Conservation (phyloP, 106 monocot genomes). For the Xerophyta viscosa region DNA sequence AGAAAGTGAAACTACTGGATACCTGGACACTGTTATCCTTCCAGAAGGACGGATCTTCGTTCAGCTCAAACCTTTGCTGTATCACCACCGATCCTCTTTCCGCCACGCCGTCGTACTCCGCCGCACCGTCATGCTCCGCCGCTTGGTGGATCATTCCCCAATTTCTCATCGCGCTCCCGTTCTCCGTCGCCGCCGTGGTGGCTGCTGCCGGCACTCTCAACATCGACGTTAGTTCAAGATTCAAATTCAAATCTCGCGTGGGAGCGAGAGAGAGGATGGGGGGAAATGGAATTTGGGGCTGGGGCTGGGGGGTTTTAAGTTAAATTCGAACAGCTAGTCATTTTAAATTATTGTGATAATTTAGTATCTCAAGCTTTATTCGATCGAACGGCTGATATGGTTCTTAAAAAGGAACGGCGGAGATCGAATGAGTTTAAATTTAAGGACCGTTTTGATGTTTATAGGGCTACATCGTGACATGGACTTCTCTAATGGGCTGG, state of each 20-base stretch:
- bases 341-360: background rate
- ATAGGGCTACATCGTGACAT: background rate
- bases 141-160: too few relatives aligned
- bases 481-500: too few relatives aligned
- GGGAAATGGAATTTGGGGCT: background rate
- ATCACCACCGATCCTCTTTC: conserved; percentile 3
- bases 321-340: too few relatives aligned
- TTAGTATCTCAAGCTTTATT: background rate
- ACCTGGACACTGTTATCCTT: conserved; percentile 92
- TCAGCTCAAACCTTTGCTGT: conserved; percentile 43
- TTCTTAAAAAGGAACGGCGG: conserved; percentile 17
- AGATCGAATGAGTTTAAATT: conserved; percentile 43
- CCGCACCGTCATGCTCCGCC: background rate
- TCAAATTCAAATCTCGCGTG: conserved; percentile 4
- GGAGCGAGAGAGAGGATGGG: background rate
- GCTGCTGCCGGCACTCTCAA: conserved; percentile 14
- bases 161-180: conserved; percentile 4
- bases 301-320: background rate
- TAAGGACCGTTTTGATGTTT: conserved; percentile 24
- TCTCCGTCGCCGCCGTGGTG: conserved; percentile 14
- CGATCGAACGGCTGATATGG: conserved; percentile 6
- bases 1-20: background rate
- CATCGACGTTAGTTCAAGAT: background rate
- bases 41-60: conserved; percentile 87
- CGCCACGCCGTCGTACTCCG: background rate